Conservation (phyloP, 768 basidiomycete genomes). For the Suillus variegatus region DNA sequence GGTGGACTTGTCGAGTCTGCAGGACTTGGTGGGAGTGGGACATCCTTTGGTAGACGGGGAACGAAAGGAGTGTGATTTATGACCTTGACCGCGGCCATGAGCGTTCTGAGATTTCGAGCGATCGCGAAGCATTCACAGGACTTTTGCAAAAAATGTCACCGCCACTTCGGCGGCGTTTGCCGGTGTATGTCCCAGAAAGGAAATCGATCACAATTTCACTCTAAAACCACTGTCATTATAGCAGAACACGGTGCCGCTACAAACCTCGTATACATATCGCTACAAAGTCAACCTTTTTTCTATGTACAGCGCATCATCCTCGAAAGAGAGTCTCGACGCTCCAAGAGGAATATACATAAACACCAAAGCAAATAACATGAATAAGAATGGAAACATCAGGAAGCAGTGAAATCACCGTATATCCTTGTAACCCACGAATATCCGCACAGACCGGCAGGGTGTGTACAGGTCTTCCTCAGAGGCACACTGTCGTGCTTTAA, state of each 20-base stretch:
- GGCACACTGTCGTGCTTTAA: slow-evolving; percentile 55
- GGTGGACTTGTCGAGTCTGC: slow-evolving; percentile 18
- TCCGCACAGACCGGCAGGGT: slow-evolving; percentile 60
- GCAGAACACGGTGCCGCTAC: background rate
- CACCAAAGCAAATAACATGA: slow-evolving; percentile 3
- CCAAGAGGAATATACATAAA: background rate
- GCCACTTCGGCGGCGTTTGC: slow-evolving; percentile 15
- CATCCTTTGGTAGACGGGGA: slow-evolving; percentile 40
- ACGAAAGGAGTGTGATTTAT: slow-evolving; percentile 16
- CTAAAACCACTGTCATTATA: background rate
- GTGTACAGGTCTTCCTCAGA: slow-evolving; percentile 52
- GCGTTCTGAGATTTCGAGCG: slow-evolving; percentile 4
- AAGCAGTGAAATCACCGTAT: background rate
- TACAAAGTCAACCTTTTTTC: background rate
- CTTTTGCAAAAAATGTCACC: slow-evolving; percentile 12
- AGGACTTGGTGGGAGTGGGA: slow-evolving; percentile 33
- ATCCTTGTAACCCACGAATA: slow-evolving; percentile 60
- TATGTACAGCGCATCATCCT: background rate
- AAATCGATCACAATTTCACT: background rate
- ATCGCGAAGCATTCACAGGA: slow-evolving; percentile 9
- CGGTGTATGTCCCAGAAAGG: slow-evolving; percentile 5
- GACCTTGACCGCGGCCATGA: slow-evolving; percentile 19
- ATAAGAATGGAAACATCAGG: background rate
- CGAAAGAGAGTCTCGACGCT: background rate
- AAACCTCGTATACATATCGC: slow-evolving; percentile 8